Base-by-base conservation (phyloP, 2,329 filamentous ascomycete species). In the Zymoseptoria brevis region DNA sequence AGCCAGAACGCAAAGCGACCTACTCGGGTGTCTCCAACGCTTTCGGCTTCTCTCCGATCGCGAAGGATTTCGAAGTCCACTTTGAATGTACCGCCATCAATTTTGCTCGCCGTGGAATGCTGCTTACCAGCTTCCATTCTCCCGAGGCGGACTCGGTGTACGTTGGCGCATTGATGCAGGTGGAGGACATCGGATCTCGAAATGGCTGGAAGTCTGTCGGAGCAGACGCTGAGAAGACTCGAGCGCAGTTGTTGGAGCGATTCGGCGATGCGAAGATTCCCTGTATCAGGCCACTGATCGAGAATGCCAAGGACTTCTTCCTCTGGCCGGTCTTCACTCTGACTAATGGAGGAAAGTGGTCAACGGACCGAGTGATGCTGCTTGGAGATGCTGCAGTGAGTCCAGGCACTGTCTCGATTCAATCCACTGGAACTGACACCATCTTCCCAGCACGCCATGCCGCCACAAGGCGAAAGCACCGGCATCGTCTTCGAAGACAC, bases 401-500 rank as follows among this genome's bases (percentile, higher is more conserved):
- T 68, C 8, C 24, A 7, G n/a, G 6, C 30, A 22, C 19, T 22
- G 7, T 24, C 4, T 19, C 24, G 8, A 30, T 22, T 50, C 11
- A 13, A n/a, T 45, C 1, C 6, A 41, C 35, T 4, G 29, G 50
- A 58, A 30, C 59, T 56, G 7, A 45, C 35, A 6, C 35, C 1
- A 45, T 53, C 13, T 11, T 24, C 29, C 13, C 56, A 72, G 54
- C 77, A 79, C 64, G 77, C 76, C 8, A 81, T 81, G 79, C 77
- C 79, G 3, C 78, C 79, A 2, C 78, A 80, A 59, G 79, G 79
- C 9, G 79, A 81, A 61, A 75, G 73, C 30, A 80, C 78, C 3
- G 79, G 79, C 16, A 76, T 81, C 35, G 77, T 80, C 8, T 80
- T 81, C 61, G 79, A 81, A 68, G 79, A 81, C 64, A 79, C 75